Evolutionary conservation across 2,329 filamentous ascomycete species (phyloP), one percentile per base, ranked within the genome.

Genomic region (Trichoderma aggressivum): DNA sequence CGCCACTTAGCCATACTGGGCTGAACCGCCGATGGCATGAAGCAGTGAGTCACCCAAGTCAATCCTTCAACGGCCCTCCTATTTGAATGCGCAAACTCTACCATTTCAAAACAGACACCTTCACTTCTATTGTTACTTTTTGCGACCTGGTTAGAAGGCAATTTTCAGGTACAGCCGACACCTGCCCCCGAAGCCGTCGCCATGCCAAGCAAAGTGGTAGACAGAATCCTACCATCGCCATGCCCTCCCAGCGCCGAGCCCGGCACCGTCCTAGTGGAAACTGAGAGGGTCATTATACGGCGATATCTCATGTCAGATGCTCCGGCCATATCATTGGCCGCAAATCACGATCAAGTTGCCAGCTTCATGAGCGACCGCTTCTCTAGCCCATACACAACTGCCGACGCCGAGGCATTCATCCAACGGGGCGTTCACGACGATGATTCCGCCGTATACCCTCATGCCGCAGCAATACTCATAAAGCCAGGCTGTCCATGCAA

Each of bases 331-430:
- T 74, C 81, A 5, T 69, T 68, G 4, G 79, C 77, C 1, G 83
- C 78, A 70, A 81, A 86, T 77, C 79, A 83, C 72, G 75, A 76
- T 11, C 73, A 80, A 24, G 76, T 87, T 4, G 74, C 78, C 1
- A 72, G 69, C 12, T 80, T 78, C 74, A 80, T 88, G 80, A 81
- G 82, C 70, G 78, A 85, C 74, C 73, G 77, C 53, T 87, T 86
- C 70, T 84, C 85, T 3, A 75, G 73, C 11, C 86, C 86, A 0
- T 87, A 87, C 77, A 82, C 79, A 0, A 73, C 82, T 10, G 77
- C 78, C 8, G 76, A 81, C 62, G 83, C 84, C 2, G 73, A 81
- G 24, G 53, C 16, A n/a, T 85, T 81, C 76, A 79, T 86, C 72
- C 67, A 73, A 47, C 60, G 68, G 50, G 12, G 69, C 71, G 6